phyloP scores from a whole-genome alignment of 805 yeast genomes.

The Metschnikowia continentalis region DNA sequence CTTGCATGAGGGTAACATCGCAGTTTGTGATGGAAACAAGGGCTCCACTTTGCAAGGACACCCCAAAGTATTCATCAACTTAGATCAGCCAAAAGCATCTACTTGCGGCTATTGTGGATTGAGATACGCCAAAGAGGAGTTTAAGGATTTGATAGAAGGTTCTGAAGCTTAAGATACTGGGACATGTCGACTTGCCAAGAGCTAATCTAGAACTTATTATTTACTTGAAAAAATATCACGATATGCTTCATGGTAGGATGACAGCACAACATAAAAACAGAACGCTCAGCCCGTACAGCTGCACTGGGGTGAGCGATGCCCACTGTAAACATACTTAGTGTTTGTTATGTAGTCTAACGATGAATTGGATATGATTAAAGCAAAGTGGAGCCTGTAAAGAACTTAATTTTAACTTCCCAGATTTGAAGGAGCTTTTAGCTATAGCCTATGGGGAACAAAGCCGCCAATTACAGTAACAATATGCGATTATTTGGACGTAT shows the following conservation, averaged over 20 bases:
- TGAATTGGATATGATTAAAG: no score
- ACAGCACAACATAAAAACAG: no score
- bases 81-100: constrained; percentile 69
- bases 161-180: background rate
- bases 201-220: background rate
- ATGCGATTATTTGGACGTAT: background rate
- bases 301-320: no score
- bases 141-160: constrained; percentile 37
- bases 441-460: background rate
- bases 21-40: constrained; percentile 80
- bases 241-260: background rate
- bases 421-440: no score
- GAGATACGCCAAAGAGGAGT: constrained; percentile 56
- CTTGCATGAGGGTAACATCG: constrained; percentile 51
- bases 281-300: no score
- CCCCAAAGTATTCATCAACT: constrained; percentile 76
- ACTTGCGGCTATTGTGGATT: constrained; percentile 82
- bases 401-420: no score
- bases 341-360: no score
- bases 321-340: no score
- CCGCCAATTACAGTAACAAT: background rate
- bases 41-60: constrained; percentile 71
- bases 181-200: background rate
- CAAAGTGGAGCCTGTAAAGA: no score
- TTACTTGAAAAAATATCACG: background rate